phyloP scores from a whole-genome alignment of 306 rosid species.

The Vicia villosa region DNA sequence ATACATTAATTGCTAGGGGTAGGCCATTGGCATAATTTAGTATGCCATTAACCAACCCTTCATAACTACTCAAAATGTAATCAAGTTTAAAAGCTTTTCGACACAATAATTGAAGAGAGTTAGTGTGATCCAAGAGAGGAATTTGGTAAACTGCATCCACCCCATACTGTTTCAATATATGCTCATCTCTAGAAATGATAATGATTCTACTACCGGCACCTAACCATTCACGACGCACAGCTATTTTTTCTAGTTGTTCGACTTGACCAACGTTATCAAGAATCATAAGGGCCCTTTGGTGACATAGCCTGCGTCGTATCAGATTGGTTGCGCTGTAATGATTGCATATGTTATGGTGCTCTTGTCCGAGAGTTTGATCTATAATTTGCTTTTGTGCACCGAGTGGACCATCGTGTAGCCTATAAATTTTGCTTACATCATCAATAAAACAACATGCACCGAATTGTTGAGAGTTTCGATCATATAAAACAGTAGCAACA shows the following conservation, averaged over 20 bases:
- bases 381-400: constrained; percentile 1
- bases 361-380: background rate
- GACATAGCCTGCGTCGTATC: background rate
- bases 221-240: background rate
- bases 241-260: constrained; percentile 5
- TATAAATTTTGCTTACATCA: background rate
- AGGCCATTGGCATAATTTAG: too few species aligned
- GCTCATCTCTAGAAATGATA: constrained; percentile 31
- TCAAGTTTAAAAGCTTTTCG: constrained; percentile 26
- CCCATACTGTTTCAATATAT: background rate
- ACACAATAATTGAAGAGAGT: constrained; percentile 23
- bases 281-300: background rate
- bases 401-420: background rate
- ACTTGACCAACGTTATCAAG: constrained; percentile 19
- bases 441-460: constrained; percentile 8
- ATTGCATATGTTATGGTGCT: background rate
- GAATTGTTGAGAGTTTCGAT: background rate
- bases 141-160: background rate
- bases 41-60: too few species aligned
- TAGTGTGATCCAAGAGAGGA: background rate
- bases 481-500: constrained; percentile 1
- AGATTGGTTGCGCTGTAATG: background rate
- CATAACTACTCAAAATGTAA: background rate
- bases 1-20: too few species aligned
- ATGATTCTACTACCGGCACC: constrained; percentile 31